A percentile compares a stretch with the other conserved stretches of the same genome.
Conservation (phyloP, 768 basidiomycete species). For the Panellus pusillus region DNA sequence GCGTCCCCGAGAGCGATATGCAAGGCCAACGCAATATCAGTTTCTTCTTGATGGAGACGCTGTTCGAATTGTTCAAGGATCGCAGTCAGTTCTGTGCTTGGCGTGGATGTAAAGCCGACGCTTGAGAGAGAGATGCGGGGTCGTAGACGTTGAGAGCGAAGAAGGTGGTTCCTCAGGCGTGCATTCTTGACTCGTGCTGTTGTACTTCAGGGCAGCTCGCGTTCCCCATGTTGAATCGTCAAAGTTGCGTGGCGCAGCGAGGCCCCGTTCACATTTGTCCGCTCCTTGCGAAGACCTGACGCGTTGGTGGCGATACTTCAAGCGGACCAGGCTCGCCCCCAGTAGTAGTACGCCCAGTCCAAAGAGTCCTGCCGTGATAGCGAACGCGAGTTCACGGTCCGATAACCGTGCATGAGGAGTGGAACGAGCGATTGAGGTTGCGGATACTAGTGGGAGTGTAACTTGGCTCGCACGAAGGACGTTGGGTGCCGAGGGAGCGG, state of each 20-base stretch:
- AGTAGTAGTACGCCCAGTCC: slow-evolving; percentile 14
- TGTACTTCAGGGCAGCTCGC: neutral
- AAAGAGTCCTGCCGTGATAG: slow-evolving; percentile 15
- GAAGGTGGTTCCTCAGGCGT: neutral
- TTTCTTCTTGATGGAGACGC: slow-evolving; percentile 29
- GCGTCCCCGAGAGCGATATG: slow-evolving; percentile 19
- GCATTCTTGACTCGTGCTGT: neutral
- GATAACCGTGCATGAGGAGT: slow-evolving; percentile 3
- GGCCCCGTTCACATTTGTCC: slow-evolving; percentile 9
- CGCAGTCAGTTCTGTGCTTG: slow-evolving; percentile 7
- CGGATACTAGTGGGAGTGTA: neutral
- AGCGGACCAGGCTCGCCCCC: slow-evolving; percentile 1
- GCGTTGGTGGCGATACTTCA: slow-evolving; percentile 8
- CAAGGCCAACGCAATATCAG: slow-evolving; percentile 28
- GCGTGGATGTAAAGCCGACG: neutral
- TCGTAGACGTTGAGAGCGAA: neutral
- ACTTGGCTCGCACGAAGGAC: slow-evolving; percentile 15
- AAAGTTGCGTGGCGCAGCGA: slow-evolving; percentile 3
- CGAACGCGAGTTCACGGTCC: slow-evolving; percentile 17
- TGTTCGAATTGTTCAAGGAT: slow-evolving; percentile 23
- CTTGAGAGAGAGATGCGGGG: slow-evolving; percentile 1
- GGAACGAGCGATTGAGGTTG: neutral
- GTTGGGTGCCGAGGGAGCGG: neutral
- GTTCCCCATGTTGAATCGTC: slow-evolving; percentile 20
- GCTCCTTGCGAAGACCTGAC: neutral